Percentiles rank a stretch among this genome's conserved stretches.
These are phyloP conservation scores for Loxodes magnus DNA, from an alignment of 73 alveolate species.

Conservation along the genomic window DNA sequence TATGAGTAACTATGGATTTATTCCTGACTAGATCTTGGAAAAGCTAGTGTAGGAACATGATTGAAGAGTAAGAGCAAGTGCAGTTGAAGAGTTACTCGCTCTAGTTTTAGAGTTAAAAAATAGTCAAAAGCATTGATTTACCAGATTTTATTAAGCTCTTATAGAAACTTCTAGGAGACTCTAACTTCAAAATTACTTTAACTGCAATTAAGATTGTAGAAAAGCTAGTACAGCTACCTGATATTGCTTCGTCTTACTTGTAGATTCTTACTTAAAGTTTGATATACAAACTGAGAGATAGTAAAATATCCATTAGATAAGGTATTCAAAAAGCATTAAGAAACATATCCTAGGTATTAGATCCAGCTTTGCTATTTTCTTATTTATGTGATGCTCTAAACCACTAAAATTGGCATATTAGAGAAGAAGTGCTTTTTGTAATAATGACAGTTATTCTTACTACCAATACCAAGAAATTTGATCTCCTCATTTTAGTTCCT, in stretches of 20 bases:
- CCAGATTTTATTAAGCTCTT: neutral
- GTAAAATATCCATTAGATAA: conserved; percentile 2
- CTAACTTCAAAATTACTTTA: neutral
- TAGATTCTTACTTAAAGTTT: neutral
- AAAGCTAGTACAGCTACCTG: neutral
- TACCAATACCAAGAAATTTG: neutral
- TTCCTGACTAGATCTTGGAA: neutral
- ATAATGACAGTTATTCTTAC: conserved; percentile 2
- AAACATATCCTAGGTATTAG: neutral
- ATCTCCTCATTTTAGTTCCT: neutral
- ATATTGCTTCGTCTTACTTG: neutral
- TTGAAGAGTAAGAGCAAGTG: conserved; percentile 3
- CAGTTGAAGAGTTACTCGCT: neutral
- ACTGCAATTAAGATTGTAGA: neutral
- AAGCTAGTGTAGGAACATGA: neutral
- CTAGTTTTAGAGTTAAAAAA: neutral
- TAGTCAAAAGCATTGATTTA: neutral
- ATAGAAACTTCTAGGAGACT: neutral
- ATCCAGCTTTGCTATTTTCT: neutral
- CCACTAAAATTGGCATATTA: conserved; percentile 4
- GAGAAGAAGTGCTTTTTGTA: neutral
- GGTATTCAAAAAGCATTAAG: neutral
- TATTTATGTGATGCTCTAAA: neutral
- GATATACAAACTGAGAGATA: conserved; percentile 1
- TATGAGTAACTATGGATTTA: neutral